phyloP scores from a whole-genome alignment of 2,329 filamentous ascomycete species.

The Corinectria fuckeliana region DNA sequence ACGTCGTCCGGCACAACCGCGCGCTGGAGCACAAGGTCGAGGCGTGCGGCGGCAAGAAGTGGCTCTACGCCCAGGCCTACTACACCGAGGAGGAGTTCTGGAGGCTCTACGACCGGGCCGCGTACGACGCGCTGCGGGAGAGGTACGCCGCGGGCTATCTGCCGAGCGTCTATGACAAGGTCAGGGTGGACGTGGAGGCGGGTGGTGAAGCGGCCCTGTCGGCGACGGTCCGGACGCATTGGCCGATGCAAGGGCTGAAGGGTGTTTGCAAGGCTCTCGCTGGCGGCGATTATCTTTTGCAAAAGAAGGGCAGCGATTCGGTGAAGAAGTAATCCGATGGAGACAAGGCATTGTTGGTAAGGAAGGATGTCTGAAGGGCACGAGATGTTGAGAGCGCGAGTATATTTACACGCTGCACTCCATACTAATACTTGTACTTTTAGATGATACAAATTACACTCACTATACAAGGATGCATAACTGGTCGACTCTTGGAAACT shows the following conservation, averaged over 20 bases:
- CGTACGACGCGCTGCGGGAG: slow-evolving; percentile 63
- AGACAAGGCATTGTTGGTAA: neutral
- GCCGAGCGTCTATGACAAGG: slow-evolving; percentile 72
- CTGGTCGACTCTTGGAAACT: too few species aligned
- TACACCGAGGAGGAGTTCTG: slow-evolving; percentile 74
- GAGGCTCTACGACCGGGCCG: slow-evolving; percentile 64
- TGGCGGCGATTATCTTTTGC: slow-evolving; percentile 55
- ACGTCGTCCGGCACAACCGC: slow-evolving; percentile 62
- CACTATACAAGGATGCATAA: too few species aligned
- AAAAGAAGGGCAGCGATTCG: slow-evolving; percentile 36
- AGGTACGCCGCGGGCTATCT: slow-evolving; percentile 66
- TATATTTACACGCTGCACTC: too few species aligned
- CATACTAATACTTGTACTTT: too few species aligned
- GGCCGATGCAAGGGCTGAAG: slow-evolving; percentile 54
- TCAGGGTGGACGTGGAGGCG: slow-evolving; percentile 56
- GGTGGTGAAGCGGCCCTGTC: slow-evolving; percentile 41
- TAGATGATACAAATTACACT: too few species aligned
- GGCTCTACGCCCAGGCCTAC: slow-evolving; percentile 73
- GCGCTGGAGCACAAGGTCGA: slow-evolving; percentile 65
- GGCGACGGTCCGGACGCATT: slow-evolving; percentile 43
- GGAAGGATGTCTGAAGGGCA: too few species aligned
- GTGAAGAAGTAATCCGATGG: neutral
- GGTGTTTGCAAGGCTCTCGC: slow-evolving; percentile 53
- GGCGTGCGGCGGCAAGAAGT: slow-evolving; percentile 69
- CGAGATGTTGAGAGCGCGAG: too few species aligned